Percentiles rank a stretch among this genome's conserved stretches.
Evolutionary conservation across 2,329 filamentous ascomycete species (phyloP).

Genomic region (Geosmithia flava): DNA sequence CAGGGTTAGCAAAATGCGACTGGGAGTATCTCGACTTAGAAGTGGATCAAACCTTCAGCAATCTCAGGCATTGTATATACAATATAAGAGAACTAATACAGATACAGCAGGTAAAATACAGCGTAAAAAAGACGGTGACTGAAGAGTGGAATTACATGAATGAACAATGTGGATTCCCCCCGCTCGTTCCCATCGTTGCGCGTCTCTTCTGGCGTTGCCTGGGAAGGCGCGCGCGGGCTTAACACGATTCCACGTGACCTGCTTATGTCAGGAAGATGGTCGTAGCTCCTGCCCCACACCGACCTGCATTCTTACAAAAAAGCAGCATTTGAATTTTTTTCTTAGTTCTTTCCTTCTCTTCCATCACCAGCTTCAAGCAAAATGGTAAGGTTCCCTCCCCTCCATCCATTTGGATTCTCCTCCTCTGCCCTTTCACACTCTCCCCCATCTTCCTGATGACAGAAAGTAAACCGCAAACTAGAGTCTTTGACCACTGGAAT

Average conservation of each 20-base stretch:
- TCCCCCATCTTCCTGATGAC: slow-evolving; percentile 55
- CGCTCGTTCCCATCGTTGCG: background rate
- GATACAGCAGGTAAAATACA: background rate
- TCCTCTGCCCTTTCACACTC: slow-evolving; percentile 4
- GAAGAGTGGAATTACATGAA: background rate
- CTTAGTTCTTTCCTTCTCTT: slow-evolving; percentile 9
- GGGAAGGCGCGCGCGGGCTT: slow-evolving; percentile 1
- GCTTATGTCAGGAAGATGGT: slow-evolving; percentile 9
- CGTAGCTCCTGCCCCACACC: slow-evolving; percentile 5
- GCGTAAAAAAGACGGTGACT: background rate
- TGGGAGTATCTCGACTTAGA: background rate
- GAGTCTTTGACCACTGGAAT: slow-evolving; percentile 90
- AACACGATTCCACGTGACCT: slow-evolving; percentile 18
- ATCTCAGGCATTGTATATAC: slow-evolving; percentile 44
- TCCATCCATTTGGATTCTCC: background rate
- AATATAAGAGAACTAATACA: too few species aligned
- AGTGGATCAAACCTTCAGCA: slow-evolving; percentile 34
- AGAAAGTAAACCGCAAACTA: slow-evolving; percentile 78
- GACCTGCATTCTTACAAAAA: slow-evolving; percentile 7
- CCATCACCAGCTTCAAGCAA: slow-evolving; percentile 5
- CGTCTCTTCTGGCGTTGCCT: background rate
- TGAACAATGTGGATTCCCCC: background rate
- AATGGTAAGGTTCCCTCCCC: slow-evolving; percentile 6
- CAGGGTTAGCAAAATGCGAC: background rate
- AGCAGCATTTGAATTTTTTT: slow-evolving; percentile 11